Conservation (phyloP, 1,284 basidiomycete species). For the Ganoderma lingzhi region DNA sequence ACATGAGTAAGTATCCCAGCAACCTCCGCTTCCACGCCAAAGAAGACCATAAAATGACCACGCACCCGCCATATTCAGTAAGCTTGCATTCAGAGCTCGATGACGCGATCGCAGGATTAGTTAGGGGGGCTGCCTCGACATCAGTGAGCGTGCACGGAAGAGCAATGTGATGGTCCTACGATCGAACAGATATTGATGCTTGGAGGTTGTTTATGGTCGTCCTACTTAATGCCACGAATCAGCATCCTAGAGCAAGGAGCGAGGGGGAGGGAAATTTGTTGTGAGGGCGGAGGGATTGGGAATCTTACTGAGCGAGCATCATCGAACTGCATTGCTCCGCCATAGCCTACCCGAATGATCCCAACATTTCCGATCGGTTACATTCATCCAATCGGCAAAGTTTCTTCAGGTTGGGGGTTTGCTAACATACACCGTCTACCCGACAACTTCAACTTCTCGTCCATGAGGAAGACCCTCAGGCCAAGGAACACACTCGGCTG, state of each 20-base stretch:
- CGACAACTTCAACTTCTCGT: neutral
- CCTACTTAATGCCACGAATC: neutral
- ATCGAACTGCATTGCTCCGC: neutral
- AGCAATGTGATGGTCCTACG: neutral
- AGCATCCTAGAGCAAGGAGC: neutral
- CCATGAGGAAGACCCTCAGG: neutral
- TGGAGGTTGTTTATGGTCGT: neutral
- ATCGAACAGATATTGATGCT: neutral
- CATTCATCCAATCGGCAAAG: neutral
- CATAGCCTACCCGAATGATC: neutral
- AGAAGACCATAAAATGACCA: neutral
- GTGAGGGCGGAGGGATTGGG: neutral
- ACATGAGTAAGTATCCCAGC: neutral
- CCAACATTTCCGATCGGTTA: neutral
- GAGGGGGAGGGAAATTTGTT: neutral
- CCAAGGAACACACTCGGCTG: neutral
- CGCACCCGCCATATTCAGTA: neutral
- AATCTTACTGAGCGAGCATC: neutral
- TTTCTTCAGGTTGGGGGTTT: neutral
- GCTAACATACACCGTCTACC: neutral
- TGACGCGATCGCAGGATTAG: too few species aligned
- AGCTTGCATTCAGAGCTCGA: too few species aligned
- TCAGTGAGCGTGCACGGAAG: too few species aligned
- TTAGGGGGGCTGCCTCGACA: too few species aligned
- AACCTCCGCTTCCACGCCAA: neutral